Evolutionary conservation across 768 basidiomycete species (phyloP).

Genomic region (Hysterangium stoloniferum): DNA sequence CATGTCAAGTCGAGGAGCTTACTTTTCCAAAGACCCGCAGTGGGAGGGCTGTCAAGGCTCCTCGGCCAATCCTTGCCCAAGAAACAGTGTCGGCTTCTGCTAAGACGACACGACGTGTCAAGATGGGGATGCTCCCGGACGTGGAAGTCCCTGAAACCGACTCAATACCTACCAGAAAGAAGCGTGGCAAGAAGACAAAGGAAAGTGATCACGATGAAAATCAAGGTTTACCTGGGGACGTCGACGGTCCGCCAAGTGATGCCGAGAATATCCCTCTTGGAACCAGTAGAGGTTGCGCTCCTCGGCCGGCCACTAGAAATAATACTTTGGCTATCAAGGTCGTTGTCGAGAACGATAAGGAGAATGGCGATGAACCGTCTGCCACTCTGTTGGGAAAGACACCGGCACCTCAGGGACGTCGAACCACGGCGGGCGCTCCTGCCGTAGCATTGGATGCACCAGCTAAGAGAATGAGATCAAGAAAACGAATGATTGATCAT

Average conservation of each 20-base stretch:
- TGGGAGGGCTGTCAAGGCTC: not conserved
- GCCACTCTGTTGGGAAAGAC: not conserved
- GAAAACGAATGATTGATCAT: no score
- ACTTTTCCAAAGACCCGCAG: not conserved
- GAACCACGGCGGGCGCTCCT: not conserved
- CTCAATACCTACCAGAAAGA: not conserved
- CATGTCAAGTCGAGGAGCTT: no score
- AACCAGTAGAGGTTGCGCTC: not conserved
- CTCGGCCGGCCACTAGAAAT: not conserved
- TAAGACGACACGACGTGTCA: not conserved
- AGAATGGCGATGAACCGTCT: not conserved
- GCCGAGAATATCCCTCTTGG: not conserved
- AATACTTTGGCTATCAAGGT: not conserved
- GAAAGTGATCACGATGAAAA: not conserved
- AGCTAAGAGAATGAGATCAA: constrained; percentile 4
- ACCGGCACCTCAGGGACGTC: not conserved
- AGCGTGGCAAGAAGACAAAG: not conserved
- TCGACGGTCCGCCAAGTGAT: not conserved
- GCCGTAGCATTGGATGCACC: not conserved
- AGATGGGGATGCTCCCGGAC: not conserved
- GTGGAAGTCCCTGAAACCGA: not conserved
- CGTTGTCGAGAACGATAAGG: not conserved
- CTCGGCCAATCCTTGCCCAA: not conserved
- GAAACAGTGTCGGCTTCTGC: not conserved
- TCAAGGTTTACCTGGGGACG: not conserved